Evolutionary conservation across 805 yeast genomes (phyloP), one percentile per base, ranked within the genome.

Genomic region (Nakazawaea holstii): DNA sequence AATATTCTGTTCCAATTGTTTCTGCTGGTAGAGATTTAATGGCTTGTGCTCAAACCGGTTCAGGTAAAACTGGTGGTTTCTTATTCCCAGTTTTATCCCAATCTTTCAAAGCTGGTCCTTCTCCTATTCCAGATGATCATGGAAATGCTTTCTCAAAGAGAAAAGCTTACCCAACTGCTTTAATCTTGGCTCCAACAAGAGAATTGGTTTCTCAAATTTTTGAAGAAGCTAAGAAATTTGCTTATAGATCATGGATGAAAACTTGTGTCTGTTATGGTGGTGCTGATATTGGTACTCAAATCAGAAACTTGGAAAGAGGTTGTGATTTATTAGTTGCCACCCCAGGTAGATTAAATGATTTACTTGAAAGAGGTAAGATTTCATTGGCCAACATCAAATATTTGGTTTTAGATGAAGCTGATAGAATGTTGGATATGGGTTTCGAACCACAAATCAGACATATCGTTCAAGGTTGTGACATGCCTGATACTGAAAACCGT

Each of bases 391-490:
- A 87, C 71, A 89, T 92, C 71, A 89, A 87, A 69, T 94, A 88
- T 71, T 80, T 94, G 67, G 97, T 94, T 45, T 79, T 94, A 58
- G 99, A 92, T 72, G 99, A 92, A 79, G 99, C 99, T 64, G 99
- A 94, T 74, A 88, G 99, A 77, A 94, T 94, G 99, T 83, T 94
- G 74, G 99, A 94, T 82, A 94, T 94, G 98, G 99, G 99, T 80
- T 94, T 94, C 75, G 99, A 94, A 77, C 97, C 97, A 56, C 99
- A 94, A 79, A 94, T 94, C 66, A 88, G 99, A 80, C 87, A 90
- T 68, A 92, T 94, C 64, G 99, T 94, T 53, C 95, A 92, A 71
- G 95, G 87, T 57, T 91, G 95, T 76, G 98, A 90, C 68, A 94
- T 94, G 99, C 97, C 99, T 53, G 82, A 76, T 55, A 95, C 87